These are phyloP conservation scores for Plasmodium vivax DNA, from an alignment of 169 alveolate genomes.

Conservation along the genomic window DNA sequence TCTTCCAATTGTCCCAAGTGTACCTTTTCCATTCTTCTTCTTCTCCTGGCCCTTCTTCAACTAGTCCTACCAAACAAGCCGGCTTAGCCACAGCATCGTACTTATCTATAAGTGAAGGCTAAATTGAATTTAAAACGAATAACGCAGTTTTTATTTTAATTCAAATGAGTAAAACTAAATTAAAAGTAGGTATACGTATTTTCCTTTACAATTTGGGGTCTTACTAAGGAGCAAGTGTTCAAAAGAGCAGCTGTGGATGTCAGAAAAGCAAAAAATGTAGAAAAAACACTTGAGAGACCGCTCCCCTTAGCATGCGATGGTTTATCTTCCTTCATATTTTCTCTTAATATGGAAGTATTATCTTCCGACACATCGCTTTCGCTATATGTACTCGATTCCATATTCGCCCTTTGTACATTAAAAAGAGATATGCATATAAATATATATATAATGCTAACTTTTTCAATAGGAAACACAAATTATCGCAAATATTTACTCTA, in stretches of 20 bases:
- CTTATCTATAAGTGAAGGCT: neutral
- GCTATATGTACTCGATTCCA: neutral
- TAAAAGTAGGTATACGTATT: neutral
- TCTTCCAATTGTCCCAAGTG: conserved; percentile 20
- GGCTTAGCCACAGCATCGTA: neutral
- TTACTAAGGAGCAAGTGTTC: neutral
- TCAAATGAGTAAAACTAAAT: neutral
- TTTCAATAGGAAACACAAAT: no score
- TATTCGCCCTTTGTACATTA: no score
- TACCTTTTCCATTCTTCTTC: conserved; percentile 18
- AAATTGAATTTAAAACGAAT: no score
- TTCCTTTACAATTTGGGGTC: neutral
- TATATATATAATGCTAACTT: neutral
- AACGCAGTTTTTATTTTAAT: neutral
- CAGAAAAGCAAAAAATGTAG: neutral
- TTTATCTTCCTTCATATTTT: neutral
- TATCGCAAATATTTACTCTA: neutral
- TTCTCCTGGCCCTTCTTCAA: neutral
- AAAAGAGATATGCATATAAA: neutral
- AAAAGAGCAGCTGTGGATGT: neutral
- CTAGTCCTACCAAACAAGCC: neutral
- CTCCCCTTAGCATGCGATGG: neutral
- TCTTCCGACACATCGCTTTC: neutral
- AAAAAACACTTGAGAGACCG: neutral
- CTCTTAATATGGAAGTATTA: neutral